Base-by-base conservation (phyloP, 169 alveolate genomes). In the Plasmodium relictum region DNA sequence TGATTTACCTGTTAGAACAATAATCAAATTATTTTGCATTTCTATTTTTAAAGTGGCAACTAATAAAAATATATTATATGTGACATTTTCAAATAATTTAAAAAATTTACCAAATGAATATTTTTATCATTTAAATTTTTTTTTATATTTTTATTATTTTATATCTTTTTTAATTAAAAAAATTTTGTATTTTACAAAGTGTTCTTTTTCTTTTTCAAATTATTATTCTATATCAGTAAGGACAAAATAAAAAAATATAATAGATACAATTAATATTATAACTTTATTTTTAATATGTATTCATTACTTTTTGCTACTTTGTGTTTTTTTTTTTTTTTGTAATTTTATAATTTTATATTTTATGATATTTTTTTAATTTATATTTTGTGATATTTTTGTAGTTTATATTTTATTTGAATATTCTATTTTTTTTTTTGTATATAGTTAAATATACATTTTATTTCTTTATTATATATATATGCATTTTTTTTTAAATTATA, bases 151-250 rank as follows among this genome's bases (percentile, higher is more conserved):
- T 24, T 41, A 65, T 50, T 58, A 78, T 65, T 78, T 78, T 56
- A 12, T 78, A 70, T 78, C 69, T 6, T 48, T 18, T 16, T 20
- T 78, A 56, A 48, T 52, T 45, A 31, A 78, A 10, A 50, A 54
- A 78, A 22, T 78, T 3, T 0, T 20, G 3, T 1, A 5, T n/a
- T 45, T 50, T 16, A 12, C 70, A 10, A 41, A 52, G 20, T 6
- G 45, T 31, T 8, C 68, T 37, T 78, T 65, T 69, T 78, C 80
- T 18, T 56, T 26, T 18, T 44, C 71, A 0, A 65, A 26, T 65
- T 78, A 78, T 37, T 78, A 78, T 69, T 31, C 80, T 3, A 50
- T 48, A 7, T 78, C 78, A 58, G 89, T 78, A 24, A 78, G 70
- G 18, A 54, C 4, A 73, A 73, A 31, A 20, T 7, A 73, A 16